Conservation (phyloP, 768 basidiomycete genomes). For the Collybia nuda region DNA sequence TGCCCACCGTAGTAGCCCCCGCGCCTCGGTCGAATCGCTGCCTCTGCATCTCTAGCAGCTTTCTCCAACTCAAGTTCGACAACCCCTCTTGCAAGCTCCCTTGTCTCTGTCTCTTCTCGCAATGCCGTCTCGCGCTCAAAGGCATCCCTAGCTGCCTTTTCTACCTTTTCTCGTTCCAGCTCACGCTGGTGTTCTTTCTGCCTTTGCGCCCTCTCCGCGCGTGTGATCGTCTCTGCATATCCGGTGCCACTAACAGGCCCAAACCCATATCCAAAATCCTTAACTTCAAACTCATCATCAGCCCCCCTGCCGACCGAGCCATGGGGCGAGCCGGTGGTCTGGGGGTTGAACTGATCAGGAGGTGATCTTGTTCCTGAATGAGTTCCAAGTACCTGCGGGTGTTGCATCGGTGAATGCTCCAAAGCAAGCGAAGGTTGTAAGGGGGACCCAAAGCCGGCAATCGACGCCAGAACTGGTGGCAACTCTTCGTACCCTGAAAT, state of each 20-base stretch:
- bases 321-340: background rate
- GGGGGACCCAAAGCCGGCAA: background rate
- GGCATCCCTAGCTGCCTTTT: background rate
- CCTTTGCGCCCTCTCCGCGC: conserved; percentile 28
- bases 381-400: background rate
- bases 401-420: background rate
- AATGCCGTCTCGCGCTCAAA: background rate
- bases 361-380: too few species aligned
- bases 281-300: conserved; percentile 51
- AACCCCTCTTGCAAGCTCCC: background rate
- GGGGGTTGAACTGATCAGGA: too few species aligned
- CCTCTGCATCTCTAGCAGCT: conserved; percentile 6
- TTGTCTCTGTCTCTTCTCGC: background rate
- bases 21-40: conserved; percentile 3
- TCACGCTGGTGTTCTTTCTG: conserved; percentile 13
- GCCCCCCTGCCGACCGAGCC: background rate
- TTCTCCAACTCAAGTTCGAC: conserved; percentile 18
- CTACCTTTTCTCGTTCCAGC: background rate
- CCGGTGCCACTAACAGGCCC: conserved; percentile 42
- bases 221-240: conserved; percentile 25
- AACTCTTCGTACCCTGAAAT: background rate
- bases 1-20: conserved; percentile 7
- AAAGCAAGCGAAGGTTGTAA: background rate
- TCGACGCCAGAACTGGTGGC: background rate
- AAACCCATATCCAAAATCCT: conserved; percentile 66